A percentile compares a stretch with the other conserved stretches of the same genome.
phyloP scores from a whole-genome alignment of 2,329 filamentous ascomycete genomes.

The Fusarium foetens region DNA sequence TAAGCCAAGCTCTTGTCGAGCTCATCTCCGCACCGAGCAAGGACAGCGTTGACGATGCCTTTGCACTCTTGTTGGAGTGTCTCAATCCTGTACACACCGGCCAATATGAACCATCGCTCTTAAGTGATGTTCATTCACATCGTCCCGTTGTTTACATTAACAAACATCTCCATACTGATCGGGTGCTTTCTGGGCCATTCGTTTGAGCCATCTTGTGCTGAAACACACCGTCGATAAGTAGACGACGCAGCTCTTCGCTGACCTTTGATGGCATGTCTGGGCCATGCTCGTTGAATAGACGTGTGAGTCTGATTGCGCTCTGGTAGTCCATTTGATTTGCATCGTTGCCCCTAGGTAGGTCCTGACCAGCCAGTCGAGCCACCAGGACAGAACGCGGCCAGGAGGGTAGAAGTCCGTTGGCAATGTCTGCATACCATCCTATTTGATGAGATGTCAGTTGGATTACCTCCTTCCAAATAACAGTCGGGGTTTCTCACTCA shows the following conservation, averaged over 20 bases:
- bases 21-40: background rate
- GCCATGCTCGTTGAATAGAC: background rate
- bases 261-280: background rate
- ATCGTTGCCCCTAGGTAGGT: background rate
- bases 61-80: background rate
- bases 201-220: background rate
- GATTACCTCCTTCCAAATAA: background rate
- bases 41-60: background rate
- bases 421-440: background rate
- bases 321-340: background rate
- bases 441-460: background rate
- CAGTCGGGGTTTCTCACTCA: background rate
- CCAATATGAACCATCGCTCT: constrained; percentile 1
- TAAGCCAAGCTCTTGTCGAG: background rate
- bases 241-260: background rate
- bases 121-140: background rate
- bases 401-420: background rate
- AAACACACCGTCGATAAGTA: background rate
- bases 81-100: background rate
- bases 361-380: background rate
- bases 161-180: background rate
- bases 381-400: background rate
- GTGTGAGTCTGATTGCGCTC: background rate
- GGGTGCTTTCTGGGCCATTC: background rate
- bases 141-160: background rate